A percentile compares a stretch with the other conserved stretches of the same genome.
These are phyloP conservation scores for Blastocystis hominis DNA, from an alignment of 352 stramenopile genomes.

Conservation along the genomic window DNA sequence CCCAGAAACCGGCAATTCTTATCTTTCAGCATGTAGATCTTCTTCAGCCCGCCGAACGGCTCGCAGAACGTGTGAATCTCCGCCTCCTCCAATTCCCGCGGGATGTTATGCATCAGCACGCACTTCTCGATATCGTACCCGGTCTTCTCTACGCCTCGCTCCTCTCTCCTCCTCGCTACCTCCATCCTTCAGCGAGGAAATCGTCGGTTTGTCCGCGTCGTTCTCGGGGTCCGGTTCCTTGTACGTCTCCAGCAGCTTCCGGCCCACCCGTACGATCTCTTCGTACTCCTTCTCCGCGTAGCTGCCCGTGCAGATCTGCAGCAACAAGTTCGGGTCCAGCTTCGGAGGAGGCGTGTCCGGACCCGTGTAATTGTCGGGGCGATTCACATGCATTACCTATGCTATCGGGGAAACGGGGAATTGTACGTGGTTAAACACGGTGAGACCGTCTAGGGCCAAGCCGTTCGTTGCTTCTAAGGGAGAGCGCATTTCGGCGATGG, in stretches of 20 bases:
- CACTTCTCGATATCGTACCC: constrained; percentile 45
- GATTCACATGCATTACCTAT: constrained; percentile 47
- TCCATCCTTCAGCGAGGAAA: neutral
- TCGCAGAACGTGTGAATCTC: constrained; percentile 43
- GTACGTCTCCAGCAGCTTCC: constrained; percentile 39
- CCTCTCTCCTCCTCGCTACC: neutral
- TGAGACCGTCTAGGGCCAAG: constrained; percentile 49
- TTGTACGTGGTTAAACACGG: constrained; percentile 12
- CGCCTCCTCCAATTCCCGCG: constrained; percentile 8
- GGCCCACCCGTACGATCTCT: constrained; percentile 17
- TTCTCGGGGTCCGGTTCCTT: constrained; percentile 4
- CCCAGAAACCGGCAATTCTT: constrained; percentile 26
- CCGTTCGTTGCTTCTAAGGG: constrained; percentile 33
- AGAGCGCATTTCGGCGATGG: constrained; percentile 34
- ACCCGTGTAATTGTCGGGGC: constrained; percentile 48
- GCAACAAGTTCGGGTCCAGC: constrained; percentile 48
- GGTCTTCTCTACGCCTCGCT: constrained; percentile 23
- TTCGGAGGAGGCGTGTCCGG: constrained; percentile 45
- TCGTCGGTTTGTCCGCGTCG: neutral
- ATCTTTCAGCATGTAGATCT: constrained; percentile 38
- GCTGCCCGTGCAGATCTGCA: constrained; percentile 47
- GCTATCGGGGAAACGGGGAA: neutral
- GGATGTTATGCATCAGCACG: constrained; percentile 58
- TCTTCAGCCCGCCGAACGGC: constrained; percentile 41
- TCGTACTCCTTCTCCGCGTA: constrained; percentile 53